Conservation (phyloP, 352 stramenopile species). For the Phytophthora syringae region DNA sequence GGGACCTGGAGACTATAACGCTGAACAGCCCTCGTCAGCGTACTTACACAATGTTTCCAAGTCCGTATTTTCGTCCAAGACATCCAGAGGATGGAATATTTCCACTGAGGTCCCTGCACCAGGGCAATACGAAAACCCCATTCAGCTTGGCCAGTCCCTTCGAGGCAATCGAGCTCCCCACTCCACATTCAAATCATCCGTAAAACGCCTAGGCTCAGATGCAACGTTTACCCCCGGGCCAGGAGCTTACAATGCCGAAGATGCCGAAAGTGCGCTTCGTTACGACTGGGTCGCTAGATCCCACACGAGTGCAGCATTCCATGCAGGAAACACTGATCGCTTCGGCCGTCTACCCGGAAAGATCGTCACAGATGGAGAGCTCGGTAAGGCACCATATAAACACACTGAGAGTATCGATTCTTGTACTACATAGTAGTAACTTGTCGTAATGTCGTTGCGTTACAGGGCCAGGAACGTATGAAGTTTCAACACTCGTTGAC, state of each 20-base stretch:
- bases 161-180: conserved; percentile 36
- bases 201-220: conserved; percentile 54
- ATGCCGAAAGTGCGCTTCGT: conserved; percentile 64
- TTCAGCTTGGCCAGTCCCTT: conserved; percentile 48
- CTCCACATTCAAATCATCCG: conserved; percentile 72
- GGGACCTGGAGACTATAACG: conserved; percentile 65
- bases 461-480: conserved; percentile 67
- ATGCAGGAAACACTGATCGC: conserved; percentile 55
- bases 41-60: conserved; percentile 63
- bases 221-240: conserved; percentile 51
- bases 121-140: conserved; percentile 74
- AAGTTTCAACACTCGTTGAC: conserved; percentile 33
- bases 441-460: conserved; percentile 1
- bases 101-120: conserved; percentile 55
- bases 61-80: conserved; percentile 72
- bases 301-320: conserved; percentile 71
- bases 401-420: background rate
- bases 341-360: conserved; percentile 58
- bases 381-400: conserved; percentile 38
- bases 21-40: conserved; percentile 40
- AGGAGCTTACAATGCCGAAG: conserved; percentile 71
- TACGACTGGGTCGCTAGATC: conserved; percentile 72
- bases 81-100: conserved; percentile 57
- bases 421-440: conserved; percentile 1
- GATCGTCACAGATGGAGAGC: conserved; percentile 44